Evolutionary conservation across 2,329 filamentous ascomycete genomes (phyloP).

Genomic region (Fusarium sp.): DNA sequence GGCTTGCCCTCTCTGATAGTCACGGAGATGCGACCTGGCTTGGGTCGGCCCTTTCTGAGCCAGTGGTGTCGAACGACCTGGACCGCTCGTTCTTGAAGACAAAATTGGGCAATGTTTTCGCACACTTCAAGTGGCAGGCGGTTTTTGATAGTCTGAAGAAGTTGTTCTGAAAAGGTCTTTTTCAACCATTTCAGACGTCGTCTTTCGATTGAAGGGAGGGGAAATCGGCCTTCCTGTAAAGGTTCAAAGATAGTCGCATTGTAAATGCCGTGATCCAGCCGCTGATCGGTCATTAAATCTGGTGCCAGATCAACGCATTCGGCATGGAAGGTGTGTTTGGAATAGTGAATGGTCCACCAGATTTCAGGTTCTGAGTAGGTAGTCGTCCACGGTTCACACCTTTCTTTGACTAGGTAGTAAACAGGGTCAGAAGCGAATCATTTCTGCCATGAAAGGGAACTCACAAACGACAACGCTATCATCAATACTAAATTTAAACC

Average conservation of each 20-base stretch:
- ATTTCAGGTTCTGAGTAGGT: no score
- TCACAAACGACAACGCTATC: neutral
- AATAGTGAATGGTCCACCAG: no score
- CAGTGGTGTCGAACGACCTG: fast-evolving
- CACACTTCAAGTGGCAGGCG: fast-evolving
- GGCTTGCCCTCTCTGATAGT: fast-evolving
- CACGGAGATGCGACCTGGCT: fast-evolving
- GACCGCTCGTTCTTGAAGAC: fast-evolving
- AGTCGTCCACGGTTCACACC: neutral
- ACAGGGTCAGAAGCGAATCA: neutral
- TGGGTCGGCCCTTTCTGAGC: fast-evolving
- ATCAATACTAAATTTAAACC: neutral
- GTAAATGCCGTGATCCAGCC: fast-evolving
- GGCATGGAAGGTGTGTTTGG: neutral
- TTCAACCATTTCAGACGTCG: neutral
- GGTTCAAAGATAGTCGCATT: neutral
- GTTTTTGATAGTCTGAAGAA: fast-evolving
- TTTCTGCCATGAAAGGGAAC: neutral
- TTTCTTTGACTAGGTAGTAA: neutral
- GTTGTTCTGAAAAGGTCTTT: neutral
- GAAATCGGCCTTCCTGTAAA: fast-evolving
- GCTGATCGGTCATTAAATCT: fast-evolving
- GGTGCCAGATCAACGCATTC: neutral
- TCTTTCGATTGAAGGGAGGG: fast-evolving
- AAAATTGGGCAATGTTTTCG: neutral